Conservation (phyloP, 306 rosid species). For the Adenanthera pavonina region DNA sequence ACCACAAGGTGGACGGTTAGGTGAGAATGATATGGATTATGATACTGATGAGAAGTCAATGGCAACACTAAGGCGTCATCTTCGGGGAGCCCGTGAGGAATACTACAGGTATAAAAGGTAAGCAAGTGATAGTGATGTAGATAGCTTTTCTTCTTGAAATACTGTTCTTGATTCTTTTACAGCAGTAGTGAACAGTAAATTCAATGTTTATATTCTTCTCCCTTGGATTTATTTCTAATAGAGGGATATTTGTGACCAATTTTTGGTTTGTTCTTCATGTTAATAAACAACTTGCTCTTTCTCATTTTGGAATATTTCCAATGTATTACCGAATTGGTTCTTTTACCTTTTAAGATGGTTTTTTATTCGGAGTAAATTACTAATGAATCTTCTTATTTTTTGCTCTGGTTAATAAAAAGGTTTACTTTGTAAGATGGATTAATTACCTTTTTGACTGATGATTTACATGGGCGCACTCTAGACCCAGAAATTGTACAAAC, state of each 20-base stretch:
- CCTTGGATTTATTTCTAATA: constrained; percentile 26
- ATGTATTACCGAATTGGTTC: background rate
- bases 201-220: constrained; percentile 30
- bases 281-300: constrained; percentile 15
- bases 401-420: constrained; percentile 6
- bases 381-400: background rate
- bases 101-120: constrained; percentile 95
- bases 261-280: constrained; percentile 1
- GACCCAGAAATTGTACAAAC: no score
- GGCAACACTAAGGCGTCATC: constrained; percentile 95
- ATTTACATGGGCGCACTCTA: no score
- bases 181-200: background rate
- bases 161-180: constrained; percentile 28
- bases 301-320: background rate
- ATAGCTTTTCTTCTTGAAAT: constrained; percentile 27
- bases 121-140: constrained; percentile 36
- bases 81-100: constrained; percentile 90
- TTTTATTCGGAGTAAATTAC: background rate
- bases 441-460: no score
- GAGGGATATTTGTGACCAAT: background rate
- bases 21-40: constrained; percentile 94
- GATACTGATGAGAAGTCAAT: constrained; percentile 98
- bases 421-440: background rate
- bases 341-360: constrained; percentile 1
- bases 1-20: constrained; percentile 93